Base-by-base conservation (phyloP, 495 filamentous ascomycete genomes). In the Penicillium robsamsonii region DNA sequence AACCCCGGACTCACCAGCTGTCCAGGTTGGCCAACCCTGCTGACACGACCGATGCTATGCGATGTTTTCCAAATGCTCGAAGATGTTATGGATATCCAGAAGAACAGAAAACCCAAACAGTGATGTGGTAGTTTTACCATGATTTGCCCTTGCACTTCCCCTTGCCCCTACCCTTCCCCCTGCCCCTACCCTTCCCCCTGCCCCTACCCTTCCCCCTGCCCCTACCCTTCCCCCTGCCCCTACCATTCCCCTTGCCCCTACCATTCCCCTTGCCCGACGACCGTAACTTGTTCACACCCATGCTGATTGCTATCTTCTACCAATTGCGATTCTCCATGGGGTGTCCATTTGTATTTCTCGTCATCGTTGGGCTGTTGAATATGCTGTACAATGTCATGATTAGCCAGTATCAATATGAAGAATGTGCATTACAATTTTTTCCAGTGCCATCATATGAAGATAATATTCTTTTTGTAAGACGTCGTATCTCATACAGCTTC, bases 301-400 rank as follows among this genome's bases (percentile, higher is more conserved):
- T 4, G 35, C 20, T 20, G 24, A 51, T 25, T 57, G 40, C 42
- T 48, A 47, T 50, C 47, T 18, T 27, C 37, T n/a, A 42, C 29
- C 38, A 52, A 18, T 29, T 38, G 37, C 13, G 49, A 50, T 27
- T 18, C 17, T 55, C 5, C n/a, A 17, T 18, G 30, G 4, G 33
- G 29, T 27, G 20, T 49, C 18, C 29, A 43, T 20, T 20, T 54
- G 50, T 41, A 50, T 37, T 55, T 53, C 35, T 35, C 56, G 15
- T 33, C 22, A 4, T 22, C 10, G 20, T 38, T 27, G 46, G 46
- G 46, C 51, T 45, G 57, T 50, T 42, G 44, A 22, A 35, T 54
- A 54, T 33, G 38, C 45, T 64, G 60, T 61, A 58, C 31, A 50
- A 33, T 56, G 49, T 25, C 40, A 61, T 64, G 29, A 37, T 55